A percentile compares a stretch with the other conserved stretches of the same genome.
phyloP scores from a whole-genome alignment of 2,329 filamentous ascomycete species.

The Aspergillus spinulosporus region DNA sequence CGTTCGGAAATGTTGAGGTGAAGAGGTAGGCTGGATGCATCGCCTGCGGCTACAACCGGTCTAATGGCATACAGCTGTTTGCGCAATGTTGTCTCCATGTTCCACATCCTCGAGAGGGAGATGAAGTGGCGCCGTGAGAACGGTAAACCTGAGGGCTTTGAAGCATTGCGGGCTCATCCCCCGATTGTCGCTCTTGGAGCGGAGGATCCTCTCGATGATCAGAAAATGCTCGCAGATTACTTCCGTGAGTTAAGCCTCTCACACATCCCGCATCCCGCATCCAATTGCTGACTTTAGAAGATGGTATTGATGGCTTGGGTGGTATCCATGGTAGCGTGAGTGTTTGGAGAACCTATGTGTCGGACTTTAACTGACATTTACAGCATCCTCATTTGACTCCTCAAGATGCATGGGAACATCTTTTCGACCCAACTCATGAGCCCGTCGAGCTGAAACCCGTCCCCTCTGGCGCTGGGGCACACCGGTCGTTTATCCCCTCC shows the following conservation, averaged over 20 bases:
- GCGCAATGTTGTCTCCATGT: constrained; percentile 83
- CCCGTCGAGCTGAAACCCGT: constrained; percentile 51
- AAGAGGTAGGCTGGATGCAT: constrained; percentile 58
- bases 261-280: background rate
- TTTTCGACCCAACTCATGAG: constrained; percentile 58
- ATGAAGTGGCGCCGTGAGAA: constrained; percentile 74
- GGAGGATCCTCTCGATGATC: constrained; percentile 79
- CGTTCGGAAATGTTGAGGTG: constrained; percentile 90
- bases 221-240: constrained; percentile 76
- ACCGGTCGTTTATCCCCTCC: constrained; percentile 71
- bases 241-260: constrained; percentile 67
- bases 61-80: constrained; percentile 62
- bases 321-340: constrained; percentile 63
- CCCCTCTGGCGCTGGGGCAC: constrained; percentile 32
- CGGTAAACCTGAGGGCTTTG: constrained; percentile 69
- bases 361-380: constrained; percentile 14
- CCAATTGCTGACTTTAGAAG: constrained; percentile 43
- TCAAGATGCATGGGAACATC: constrained; percentile 69
- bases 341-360: background rate
- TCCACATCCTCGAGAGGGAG: constrained; percentile 90
- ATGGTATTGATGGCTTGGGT: constrained; percentile 74
- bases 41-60: background rate
- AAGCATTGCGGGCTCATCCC: constrained; percentile 68
- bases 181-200: constrained; percentile 86
- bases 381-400: constrained; percentile 73